Conservation (phyloP, 2,329 filamentous ascomycete species). For the Colletotrichum spinosum region DNA sequence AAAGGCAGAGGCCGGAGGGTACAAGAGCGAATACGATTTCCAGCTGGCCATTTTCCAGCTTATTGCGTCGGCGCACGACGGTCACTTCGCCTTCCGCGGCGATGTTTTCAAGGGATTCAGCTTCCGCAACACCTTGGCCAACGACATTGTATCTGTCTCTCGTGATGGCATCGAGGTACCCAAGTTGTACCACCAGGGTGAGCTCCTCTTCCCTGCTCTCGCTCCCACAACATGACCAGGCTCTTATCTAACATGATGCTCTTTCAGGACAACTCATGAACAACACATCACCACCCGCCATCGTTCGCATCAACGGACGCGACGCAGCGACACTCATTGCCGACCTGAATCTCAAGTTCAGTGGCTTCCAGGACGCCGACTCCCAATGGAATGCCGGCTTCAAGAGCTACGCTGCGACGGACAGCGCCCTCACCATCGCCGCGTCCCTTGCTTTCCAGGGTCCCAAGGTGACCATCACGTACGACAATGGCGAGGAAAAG, state of each 20-base stretch:
- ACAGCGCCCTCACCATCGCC: constrained; percentile 39
- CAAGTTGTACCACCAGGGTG: constrained; percentile 64
- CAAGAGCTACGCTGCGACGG: constrained; percentile 43
- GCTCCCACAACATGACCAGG: neutral
- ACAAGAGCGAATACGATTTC: constrained; percentile 66
- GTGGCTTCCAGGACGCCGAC: constrained; percentile 66
- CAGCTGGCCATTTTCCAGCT: constrained; percentile 65
- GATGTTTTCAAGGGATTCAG: constrained; percentile 65
- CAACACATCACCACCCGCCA: constrained; percentile 49
- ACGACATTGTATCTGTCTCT: constrained; percentile 68
- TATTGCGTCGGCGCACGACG: constrained; percentile 67
- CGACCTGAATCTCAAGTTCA: constrained; percentile 56
- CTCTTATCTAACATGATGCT: constrained; percentile 28
- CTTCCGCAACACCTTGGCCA: constrained; percentile 49
- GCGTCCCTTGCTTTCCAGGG: constrained; percentile 44
- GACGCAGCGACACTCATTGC: constrained; percentile 62
- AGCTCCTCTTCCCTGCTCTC: constrained; percentile 37
- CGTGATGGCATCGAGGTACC: constrained; percentile 69
- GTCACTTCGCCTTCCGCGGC: constrained; percentile 70
- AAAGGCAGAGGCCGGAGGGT: constrained; percentile 55
- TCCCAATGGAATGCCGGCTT: constrained; percentile 60
- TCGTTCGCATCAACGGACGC: constrained; percentile 68
- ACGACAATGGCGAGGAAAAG: constrained; percentile 46
- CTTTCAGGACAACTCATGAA: constrained; percentile 26
- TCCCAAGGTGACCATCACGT: constrained; percentile 46